phyloP scores from a whole-genome alignment of 2,329 filamentous ascomycete genomes.

The Sarocladium brachiariae region DNA sequence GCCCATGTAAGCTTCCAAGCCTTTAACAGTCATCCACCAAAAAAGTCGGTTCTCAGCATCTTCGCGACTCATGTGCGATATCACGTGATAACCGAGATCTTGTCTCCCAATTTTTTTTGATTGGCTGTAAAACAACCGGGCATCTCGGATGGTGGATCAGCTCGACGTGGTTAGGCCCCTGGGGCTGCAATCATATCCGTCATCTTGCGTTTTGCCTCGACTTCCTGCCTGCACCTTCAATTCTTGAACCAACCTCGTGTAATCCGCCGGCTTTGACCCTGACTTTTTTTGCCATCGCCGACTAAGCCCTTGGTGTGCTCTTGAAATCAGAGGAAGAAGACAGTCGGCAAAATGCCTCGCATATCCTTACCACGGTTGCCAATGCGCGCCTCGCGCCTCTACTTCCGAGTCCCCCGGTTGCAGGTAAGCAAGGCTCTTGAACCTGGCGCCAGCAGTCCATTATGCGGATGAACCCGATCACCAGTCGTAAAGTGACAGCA shows the following conservation, averaged over 20 bases:
- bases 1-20: no score
- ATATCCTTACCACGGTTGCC: slow-evolving; percentile 6
- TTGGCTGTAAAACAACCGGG: not conserved
- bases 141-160: slow-evolving; percentile 4
- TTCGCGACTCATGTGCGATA: not conserved
- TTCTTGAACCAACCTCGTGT: not conserved
- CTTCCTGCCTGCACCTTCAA: slow-evolving; percentile 8
- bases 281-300: no score
- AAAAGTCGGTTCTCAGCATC: no score
- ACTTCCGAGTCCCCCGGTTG: slow-evolving; percentile 31
- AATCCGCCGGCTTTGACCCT: no score
- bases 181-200: slow-evolving; percentile 17
- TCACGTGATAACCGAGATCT: no score
- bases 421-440: slow-evolving; percentile 26
- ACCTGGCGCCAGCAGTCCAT: not conserved
- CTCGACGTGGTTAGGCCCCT: not conserved
- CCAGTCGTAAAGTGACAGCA: not conserved
- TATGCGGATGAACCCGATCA: not conserved
- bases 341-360: slow-evolving; percentile 5
- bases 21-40: no score
- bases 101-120: not conserved
- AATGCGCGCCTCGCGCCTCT: slow-evolving; percentile 23
- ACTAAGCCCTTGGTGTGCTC: not conserved
- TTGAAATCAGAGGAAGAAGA: not conserved
- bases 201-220: slow-evolving; percentile 11